A percentile compares a stretch with the other conserved stretches of the same genome.
phyloP scores from a whole-genome alignment of 2,329 filamentous ascomycete genomes.

The Trichophyton equinum region DNA sequence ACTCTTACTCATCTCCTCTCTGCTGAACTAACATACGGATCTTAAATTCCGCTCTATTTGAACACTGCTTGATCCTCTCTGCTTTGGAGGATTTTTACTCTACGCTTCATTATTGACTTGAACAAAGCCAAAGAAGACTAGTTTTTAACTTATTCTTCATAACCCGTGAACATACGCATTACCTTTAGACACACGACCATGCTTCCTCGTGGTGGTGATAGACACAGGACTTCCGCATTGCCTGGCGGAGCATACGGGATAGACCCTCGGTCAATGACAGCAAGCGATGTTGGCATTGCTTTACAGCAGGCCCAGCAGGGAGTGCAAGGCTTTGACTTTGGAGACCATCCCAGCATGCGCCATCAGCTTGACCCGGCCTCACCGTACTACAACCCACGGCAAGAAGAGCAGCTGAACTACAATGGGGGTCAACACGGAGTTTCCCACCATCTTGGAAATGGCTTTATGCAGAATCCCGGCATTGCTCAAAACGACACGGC shows the following conservation, averaged over 20 bases:
- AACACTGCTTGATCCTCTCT: not conserved
- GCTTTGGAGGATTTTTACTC: not conserved
- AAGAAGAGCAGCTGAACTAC: not conserved
- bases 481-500: not conserved
- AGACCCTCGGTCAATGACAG: slow-evolving; percentile 13
- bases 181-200: not conserved
- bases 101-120: not conserved
- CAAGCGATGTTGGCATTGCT: slow-evolving; percentile 15
- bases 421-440: not conserved
- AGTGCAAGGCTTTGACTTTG: slow-evolving; percentile 11
- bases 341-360: not conserved
- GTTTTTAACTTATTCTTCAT: not conserved
- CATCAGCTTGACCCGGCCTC: not conserved
- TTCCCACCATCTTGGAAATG: not conserved
- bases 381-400: not conserved
- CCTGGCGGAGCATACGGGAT: slow-evolving; percentile 12
- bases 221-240: slow-evolving; percentile 11
- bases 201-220: slow-evolving; percentile 9
- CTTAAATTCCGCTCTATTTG: not conserved
- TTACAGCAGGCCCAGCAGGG: slow-evolving; percentile 15
- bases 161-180: not conserved
- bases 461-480: not conserved
- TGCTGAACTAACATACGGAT: not conserved
- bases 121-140: not conserved
- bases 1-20: not conserved